Conservation (phyloP, 2,329 filamentous ascomycete species). For the Sporothrix euskadiensis region DNA sequence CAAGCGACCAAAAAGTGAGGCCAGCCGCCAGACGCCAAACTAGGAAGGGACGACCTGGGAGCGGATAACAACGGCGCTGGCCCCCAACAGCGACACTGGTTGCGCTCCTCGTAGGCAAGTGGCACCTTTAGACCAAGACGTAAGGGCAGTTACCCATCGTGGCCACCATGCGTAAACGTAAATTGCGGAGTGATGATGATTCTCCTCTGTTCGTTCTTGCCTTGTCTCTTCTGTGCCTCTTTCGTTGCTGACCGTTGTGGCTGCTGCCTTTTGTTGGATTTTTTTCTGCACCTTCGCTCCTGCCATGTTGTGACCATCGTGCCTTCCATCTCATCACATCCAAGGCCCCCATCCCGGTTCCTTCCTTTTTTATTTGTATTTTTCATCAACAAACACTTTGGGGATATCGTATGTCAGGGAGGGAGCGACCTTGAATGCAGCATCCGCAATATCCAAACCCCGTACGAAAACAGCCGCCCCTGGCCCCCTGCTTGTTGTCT, state of each 20-base stretch:
- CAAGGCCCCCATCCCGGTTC: not conserved
- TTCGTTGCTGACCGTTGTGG: not conserved
- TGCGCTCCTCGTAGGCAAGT: not conserved
- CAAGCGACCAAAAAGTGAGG: not conserved
- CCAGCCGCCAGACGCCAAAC: constrained; percentile 21
- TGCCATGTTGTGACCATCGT: not conserved
- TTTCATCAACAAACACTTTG: not conserved
- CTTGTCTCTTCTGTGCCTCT: not conserved
- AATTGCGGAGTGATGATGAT: not conserved
- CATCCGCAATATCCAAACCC: not conserved
- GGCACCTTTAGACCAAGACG: not conserved
- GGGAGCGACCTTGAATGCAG: not conserved
- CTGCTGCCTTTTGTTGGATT: not conserved
- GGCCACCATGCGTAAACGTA: not conserved
- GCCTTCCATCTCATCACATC: constrained; percentile 1
- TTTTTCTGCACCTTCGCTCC: not conserved
- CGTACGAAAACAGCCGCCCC: constrained; percentile 1
- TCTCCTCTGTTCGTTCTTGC: not conserved
- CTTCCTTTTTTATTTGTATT: not conserved
- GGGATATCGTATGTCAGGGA: not conserved
- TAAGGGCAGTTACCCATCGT: not conserved
- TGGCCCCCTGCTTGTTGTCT: not conserved
- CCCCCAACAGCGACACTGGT: constrained; percentile 13
- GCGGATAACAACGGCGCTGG: not conserved
- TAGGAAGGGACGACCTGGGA: constrained; percentile 12